Conservation (phyloP, 441 rosid genomes). For the Populus tomentosa region DNA sequence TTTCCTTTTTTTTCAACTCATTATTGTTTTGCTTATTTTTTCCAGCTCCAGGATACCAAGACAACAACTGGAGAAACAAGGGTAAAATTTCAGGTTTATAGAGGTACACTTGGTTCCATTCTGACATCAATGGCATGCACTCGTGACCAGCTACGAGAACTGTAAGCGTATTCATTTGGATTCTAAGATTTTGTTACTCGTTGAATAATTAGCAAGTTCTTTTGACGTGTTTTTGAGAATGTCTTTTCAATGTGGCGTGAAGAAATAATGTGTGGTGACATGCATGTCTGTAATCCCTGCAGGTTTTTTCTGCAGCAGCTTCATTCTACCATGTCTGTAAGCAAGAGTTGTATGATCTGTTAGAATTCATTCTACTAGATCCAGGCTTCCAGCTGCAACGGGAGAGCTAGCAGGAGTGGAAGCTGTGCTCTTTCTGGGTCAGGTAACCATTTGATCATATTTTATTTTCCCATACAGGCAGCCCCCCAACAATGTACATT, state of each 20-base stretch:
- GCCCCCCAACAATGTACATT: too few relatives aligned
- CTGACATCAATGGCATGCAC: conserved; percentile 59
- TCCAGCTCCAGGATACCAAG: conserved; percentile 53
- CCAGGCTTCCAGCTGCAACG: too few relatives aligned
- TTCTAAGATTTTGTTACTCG: not conserved
- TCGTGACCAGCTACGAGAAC: conserved; percentile 51
- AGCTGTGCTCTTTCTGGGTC: too few relatives aligned
- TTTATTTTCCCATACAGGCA: too few relatives aligned
- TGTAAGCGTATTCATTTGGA: conserved; percentile 27
- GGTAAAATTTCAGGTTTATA: conserved; percentile 64
- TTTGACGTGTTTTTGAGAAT: not conserved
- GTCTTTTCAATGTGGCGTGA: not conserved
- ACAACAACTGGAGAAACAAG: conserved; percentile 33
- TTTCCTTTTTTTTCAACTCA: not conserved
- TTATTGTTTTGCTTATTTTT: conserved; percentile 13
- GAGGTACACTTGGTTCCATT: conserved; percentile 61
- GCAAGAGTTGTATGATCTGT: not conserved
- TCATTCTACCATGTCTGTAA: not conserved
- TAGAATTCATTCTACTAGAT: not conserved
- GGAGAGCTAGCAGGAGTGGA: too few relatives aligned
- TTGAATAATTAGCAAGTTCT: too few relatives aligned
- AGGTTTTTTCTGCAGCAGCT: not conserved
- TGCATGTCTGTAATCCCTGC: not conserved
- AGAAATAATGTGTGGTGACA: not conserved
- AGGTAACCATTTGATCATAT: too few relatives aligned